Percentiles rank a stretch among this genome's conserved stretches.
phyloP scores from a whole-genome alignment of 2,329 filamentous ascomycete species.

The Penicillium digitatum region DNA sequence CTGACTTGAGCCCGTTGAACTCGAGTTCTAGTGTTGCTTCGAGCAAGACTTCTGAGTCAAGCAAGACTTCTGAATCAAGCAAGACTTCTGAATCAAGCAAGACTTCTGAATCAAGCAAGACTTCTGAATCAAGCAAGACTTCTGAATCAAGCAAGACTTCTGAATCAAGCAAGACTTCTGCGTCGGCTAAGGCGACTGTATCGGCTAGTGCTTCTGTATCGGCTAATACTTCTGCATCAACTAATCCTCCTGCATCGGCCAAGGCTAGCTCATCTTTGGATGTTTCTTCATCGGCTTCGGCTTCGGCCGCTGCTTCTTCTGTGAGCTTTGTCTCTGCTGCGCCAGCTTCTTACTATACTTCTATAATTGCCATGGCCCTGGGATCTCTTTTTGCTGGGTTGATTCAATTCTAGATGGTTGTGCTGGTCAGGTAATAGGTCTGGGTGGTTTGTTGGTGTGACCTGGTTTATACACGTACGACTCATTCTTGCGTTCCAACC shows the following conservation, averaged over 20 bases:
- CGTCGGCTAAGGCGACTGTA: too few species aligned
- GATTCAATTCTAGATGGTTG: background rate
- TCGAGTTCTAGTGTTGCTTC: background rate
- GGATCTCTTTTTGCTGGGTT: background rate
- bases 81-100: background rate
- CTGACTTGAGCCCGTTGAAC: slow-evolving; percentile 24
- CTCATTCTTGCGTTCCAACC: background rate
- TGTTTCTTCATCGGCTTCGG: slow-evolving; percentile 10
- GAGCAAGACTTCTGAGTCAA: background rate
- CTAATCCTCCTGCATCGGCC: background rate
- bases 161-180: too few species aligned
- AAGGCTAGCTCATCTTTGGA: slow-evolving; percentile 14
- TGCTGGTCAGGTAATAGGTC: background rate
- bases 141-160: too few species aligned
- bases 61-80: background rate
- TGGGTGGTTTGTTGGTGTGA: background rate
- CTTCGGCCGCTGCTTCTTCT: slow-evolving; percentile 1
- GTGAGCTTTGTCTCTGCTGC: background rate
- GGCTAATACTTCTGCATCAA: background rate
- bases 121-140: too few species aligned
- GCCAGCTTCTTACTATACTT: slow-evolving; percentile 13
- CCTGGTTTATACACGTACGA: background rate
- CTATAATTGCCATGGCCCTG: background rate
- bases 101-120: too few species aligned
- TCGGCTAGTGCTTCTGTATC: too few species aligned